Evolutionary conservation across 148 eudicot species (phyloP).

Genomic region (Rhododendron henanense): DNA sequence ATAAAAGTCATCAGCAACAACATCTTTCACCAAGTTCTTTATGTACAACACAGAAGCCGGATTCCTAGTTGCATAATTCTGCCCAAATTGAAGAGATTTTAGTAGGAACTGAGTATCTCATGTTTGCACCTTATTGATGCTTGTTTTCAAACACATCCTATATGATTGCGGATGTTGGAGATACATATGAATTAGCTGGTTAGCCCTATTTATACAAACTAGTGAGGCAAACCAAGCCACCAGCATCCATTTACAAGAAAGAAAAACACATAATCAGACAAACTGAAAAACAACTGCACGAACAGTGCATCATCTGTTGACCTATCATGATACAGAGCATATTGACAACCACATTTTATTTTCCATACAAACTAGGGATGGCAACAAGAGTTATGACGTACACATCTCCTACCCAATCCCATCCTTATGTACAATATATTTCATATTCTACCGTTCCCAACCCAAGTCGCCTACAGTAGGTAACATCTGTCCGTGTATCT

Average conservation of each 20-base stretch:
- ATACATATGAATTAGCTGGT: conserved; percentile 1
- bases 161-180: background rate
- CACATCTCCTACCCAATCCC: too few relatives aligned
- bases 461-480: background rate
- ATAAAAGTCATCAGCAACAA: conserved; percentile 68
- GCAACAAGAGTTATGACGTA: background rate
- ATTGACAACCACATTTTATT: background rate
- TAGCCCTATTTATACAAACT: background rate
- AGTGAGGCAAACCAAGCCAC: background rate
- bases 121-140: background rate
- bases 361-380: background rate
- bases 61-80: conserved; percentile 88
- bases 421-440: background rate
- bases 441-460: background rate
- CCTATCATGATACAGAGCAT: too few relatives aligned
- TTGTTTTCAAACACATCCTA: background rate
- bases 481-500: too few relatives aligned
- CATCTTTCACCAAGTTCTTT: conserved; percentile 96
- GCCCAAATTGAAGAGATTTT: conserved; percentile 13
- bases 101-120: background rate
- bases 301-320: background rate
- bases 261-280: background rate
- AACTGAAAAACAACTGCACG: background rate
- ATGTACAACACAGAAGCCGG: conserved; percentile 71
- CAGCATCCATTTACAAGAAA: background rate